Percentiles rank a stretch among this genome's conserved stretches.
Evolutionary conservation across 2,329 filamentous ascomycete species (phyloP).

Genomic region (Epichloe bromicola): DNA sequence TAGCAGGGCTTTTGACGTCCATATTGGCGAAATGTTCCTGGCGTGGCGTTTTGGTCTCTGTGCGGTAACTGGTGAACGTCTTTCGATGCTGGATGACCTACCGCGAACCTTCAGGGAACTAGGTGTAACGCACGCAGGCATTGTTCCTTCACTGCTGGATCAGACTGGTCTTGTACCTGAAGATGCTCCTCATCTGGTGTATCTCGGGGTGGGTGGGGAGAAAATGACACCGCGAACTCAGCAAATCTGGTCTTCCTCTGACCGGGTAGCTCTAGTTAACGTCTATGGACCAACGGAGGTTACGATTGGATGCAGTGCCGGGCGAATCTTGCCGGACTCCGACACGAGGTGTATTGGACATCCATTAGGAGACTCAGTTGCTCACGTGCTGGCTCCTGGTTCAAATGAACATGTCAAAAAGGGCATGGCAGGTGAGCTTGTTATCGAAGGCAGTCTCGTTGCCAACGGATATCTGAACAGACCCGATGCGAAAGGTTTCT

Average conservation of each 20-base stretch:
- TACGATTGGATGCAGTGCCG: constrained; percentile 41
- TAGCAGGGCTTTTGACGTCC: constrained; percentile 14
- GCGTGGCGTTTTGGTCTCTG: constrained; percentile 2
- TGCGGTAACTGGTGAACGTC: background rate
- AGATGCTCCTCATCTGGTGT: constrained; percentile 46
- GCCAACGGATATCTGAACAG: constrained; percentile 29
- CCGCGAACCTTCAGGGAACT: constrained; percentile 31
- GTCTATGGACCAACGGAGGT: constrained; percentile 49
- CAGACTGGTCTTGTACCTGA: constrained; percentile 37
- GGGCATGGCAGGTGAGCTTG: constrained; percentile 26
- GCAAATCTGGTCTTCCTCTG: background rate
- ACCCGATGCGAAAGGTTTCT: constrained; percentile 8
- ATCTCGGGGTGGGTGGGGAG: constrained; percentile 55
- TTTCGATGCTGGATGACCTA: constrained; percentile 17
- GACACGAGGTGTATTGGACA: constrained; percentile 10
- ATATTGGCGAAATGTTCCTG: constrained; percentile 13
- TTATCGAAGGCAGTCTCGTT: constrained; percentile 31
- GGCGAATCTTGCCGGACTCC: constrained; percentile 5
- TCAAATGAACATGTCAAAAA: constrained; percentile 1
- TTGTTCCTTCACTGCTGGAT: constrained; percentile 50
- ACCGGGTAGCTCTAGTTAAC: constrained; percentile 8
- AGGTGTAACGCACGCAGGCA: constrained; percentile 49
- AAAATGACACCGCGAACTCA: constrained; percentile 34
- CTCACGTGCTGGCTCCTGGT: constrained; percentile 7
- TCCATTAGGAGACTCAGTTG: constrained; percentile 9